Evolutionary conservation across 805 yeast species (phyloP).

Genomic region (Spathaspora passalidarum): DNA sequence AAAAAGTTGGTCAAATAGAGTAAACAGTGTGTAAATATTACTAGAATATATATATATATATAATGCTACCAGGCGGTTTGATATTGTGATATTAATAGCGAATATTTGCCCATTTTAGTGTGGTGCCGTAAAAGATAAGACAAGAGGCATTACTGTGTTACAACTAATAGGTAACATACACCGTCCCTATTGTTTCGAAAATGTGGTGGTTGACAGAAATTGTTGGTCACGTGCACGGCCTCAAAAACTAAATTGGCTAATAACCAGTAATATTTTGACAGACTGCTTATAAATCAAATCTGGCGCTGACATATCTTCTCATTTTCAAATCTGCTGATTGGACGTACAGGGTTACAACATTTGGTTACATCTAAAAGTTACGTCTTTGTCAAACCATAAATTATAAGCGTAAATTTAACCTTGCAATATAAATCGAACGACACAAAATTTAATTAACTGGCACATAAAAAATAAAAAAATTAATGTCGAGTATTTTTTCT

Average conservation of each 20-base stretch:
- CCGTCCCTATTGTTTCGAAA: background rate
- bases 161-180: too few relatives aligned
- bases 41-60: too few relatives aligned
- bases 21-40: background rate
- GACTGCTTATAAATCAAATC: too few relatives aligned
- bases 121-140: too few relatives aligned
- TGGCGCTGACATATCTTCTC: too few relatives aligned
- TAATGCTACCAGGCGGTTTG: background rate
- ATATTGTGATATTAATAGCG: background rate
- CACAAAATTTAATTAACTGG: background rate
- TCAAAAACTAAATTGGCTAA: too few relatives aligned
- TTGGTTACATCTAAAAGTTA: background rate
- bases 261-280: too few relatives aligned
- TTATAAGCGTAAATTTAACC: background rate
- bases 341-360: too few relatives aligned
- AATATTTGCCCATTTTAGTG: too few relatives aligned
- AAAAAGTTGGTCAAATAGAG: conserved; percentile 28
- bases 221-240: background rate
- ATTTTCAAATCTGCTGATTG: too few relatives aligned
- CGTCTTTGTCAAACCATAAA: background rate
- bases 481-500: background rate
- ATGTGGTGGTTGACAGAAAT: background rate
- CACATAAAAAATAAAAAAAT: background rate
- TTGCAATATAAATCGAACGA: background rate
- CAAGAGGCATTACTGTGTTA: too few relatives aligned